Conservation (phyloP, 495 filamentous ascomycete genomes). For the Penicillium odoratum region DNA sequence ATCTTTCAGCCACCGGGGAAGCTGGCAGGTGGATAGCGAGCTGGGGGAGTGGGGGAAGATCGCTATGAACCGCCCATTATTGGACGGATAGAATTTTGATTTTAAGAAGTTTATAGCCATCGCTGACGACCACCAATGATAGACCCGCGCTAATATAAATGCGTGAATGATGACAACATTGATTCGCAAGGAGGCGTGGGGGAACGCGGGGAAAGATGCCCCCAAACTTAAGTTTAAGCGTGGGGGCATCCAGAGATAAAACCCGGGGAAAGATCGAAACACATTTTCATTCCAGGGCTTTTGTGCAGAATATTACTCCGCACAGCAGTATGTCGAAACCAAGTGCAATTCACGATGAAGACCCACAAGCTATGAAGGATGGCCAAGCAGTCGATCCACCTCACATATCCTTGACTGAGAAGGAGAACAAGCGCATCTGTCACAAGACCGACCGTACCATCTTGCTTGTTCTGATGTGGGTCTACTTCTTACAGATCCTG, state of each 20-base stretch:
- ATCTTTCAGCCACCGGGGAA: neutral
- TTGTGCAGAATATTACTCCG: neutral
- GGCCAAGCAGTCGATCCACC: slow-evolving; percentile 5
- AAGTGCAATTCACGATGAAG: slow-evolving; percentile 19
- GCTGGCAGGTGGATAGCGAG: slow-evolving; percentile 1
- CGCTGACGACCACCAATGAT: neutral
- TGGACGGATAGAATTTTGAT: neutral
- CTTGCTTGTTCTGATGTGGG: slow-evolving; percentile 60
- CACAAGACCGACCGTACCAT: slow-evolving; percentile 63
- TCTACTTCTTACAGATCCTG: slow-evolving; percentile 64
- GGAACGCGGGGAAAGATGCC: slow-evolving; percentile 17
- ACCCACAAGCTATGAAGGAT: slow-evolving; percentile 4
- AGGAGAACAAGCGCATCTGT: slow-evolving; percentile 55
- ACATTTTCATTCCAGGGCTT: neutral
- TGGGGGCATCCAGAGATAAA: slow-evolving; percentile 15
- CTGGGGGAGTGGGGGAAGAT: neutral
- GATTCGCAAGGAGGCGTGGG: slow-evolving; percentile 13
- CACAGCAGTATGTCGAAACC: slow-evolving; percentile 22
- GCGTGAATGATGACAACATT: neutral
- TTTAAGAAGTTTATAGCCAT: neutral
- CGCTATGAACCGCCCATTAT: neutral
- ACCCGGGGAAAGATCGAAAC: neutral
- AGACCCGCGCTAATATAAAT: neutral
- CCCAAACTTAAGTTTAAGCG: slow-evolving; percentile 3
- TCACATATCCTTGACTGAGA: slow-evolving; percentile 47